phyloP scores from a whole-genome alignment of 208 protist species.

The Leishmania tarentolae region DNA sequence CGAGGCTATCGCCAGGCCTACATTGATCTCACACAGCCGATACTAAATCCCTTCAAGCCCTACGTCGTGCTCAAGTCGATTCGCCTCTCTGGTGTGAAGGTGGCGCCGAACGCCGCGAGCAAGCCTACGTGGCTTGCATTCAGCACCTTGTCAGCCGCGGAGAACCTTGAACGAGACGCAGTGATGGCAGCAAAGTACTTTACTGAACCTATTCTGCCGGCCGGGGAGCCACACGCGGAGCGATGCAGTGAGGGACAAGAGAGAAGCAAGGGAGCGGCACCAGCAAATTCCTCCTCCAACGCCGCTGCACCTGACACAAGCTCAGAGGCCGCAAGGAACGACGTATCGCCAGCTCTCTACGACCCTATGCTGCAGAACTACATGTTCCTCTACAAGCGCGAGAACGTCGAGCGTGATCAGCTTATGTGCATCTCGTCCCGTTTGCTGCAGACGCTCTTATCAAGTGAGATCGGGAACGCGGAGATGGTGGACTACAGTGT shows the following conservation, averaged over 20 bases:
- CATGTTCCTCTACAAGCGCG: slow-evolving; percentile 76
- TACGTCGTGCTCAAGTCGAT: slow-evolving; percentile 36
- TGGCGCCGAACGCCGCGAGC: slow-evolving; percentile 34
- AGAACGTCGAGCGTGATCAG: slow-evolving; percentile 78
- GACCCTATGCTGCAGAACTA: slow-evolving; percentile 9
- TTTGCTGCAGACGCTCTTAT: slow-evolving; percentile 61
- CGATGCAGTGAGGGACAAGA: neutral
- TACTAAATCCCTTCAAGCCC: slow-evolving; percentile 49
- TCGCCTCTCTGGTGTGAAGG: slow-evolving; percentile 32
- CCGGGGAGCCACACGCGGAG: neutral
- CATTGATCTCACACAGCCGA: slow-evolving; percentile 38
- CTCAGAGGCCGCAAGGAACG: neutral
- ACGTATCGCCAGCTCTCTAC: neutral
- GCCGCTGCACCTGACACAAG: neutral
- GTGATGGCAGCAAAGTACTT: neutral
- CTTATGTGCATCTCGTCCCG: slow-evolving; percentile 77
- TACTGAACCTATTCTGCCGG: neutral
- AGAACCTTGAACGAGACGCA: slow-evolving; percentile 11
- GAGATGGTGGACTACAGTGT: slow-evolving; percentile 72
- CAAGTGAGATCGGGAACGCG: slow-evolving; percentile 40
- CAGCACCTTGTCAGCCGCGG: slow-evolving; percentile 38
- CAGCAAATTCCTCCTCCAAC: too few relatives aligned
- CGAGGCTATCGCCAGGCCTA: slow-evolving; percentile 4
- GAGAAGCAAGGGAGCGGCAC: neutral
- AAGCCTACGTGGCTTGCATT: slow-evolving; percentile 52